A percentile compares a stretch with the other conserved stretches of the same genome.
Evolutionary conservation across 2,329 filamentous ascomycete species (phyloP).

Genomic region (Fusarium sp.): DNA sequence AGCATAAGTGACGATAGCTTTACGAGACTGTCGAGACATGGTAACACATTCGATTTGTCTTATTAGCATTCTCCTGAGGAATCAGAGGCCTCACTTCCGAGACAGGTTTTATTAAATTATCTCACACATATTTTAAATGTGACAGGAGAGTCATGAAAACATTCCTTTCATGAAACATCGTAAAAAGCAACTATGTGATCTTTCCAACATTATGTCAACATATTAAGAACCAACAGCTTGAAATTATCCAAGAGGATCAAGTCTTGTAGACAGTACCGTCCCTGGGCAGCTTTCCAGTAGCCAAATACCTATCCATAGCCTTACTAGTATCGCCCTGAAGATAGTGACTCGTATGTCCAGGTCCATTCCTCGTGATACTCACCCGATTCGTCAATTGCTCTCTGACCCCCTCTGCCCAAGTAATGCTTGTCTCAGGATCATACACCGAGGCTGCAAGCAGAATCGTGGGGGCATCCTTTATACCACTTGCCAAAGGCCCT

Average conservation of each 20-base stretch:
- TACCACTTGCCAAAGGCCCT: slow-evolving; percentile 1
- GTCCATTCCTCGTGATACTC: slow-evolving; percentile 39
- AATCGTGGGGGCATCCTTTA: slow-evolving; percentile 21
- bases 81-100: too few species aligned
- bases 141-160: neutral
- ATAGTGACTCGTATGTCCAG: slow-evolving; percentile 40
- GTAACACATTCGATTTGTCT: too few species aligned
- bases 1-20: too few species aligned
- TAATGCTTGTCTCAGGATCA: slow-evolving; percentile 36
- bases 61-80: too few species aligned
- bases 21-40: too few species aligned
- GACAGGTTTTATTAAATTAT: too few species aligned
- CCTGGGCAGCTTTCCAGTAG: slow-evolving; percentile 33
- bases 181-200: neutral
- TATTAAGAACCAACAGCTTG: neutral
- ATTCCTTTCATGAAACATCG: neutral
- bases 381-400: slow-evolving; percentile 36
- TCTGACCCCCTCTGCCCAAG: slow-evolving; percentile 34
- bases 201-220: neutral
- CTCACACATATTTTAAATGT: neutral
- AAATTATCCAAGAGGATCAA: neutral
- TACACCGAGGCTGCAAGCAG: slow-evolving; percentile 31
- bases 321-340: slow-evolving; percentile 34
- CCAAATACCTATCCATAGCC: slow-evolving; percentile 34
- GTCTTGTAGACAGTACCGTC: slow-evolving; percentile 37